Percentiles rank a stretch among this genome's conserved stretches.
Conservation (phyloP, 75 land plant genomes). For the Selaginella tamariscina region DNA sequence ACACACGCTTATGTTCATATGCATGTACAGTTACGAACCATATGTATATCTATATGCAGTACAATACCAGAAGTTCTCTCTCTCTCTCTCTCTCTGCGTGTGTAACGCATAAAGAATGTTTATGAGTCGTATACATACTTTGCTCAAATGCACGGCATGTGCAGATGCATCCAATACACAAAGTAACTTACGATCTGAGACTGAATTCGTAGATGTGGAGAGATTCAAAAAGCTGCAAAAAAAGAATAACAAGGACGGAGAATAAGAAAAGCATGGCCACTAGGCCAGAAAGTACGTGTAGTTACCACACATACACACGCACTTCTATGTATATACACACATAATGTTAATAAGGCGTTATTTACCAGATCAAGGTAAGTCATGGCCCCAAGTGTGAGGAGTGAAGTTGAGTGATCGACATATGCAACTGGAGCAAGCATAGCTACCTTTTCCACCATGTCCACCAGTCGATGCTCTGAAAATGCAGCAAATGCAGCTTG, state of each 20-base stretch:
- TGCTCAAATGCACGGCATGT: too few species aligned
- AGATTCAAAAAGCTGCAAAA: not conserved
- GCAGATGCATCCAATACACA: too few species aligned
- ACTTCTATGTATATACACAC: not conserved
- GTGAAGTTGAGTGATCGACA: not conserved
- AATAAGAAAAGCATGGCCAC: not conserved
- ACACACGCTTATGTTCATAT: not conserved
- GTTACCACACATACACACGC: not conserved
- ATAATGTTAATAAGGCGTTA: not conserved
- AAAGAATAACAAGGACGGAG: conserved; percentile 3
- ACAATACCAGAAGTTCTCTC: too few species aligned
- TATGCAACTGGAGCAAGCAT: conserved; percentile 12
- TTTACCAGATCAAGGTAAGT: conserved; percentile 5
- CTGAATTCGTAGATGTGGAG: conserved; percentile 9
- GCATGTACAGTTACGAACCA: too few species aligned
- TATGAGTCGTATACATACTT: too few species aligned
- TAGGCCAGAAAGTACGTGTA: not conserved
- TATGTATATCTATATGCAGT: too few species aligned
- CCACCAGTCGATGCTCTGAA: not conserved
- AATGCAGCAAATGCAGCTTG: conserved; percentile 8
- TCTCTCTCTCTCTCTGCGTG: too few species aligned
- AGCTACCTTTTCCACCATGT: not conserved
- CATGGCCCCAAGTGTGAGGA: not conserved
- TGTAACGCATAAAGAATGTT: not conserved
- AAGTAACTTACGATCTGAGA: not conserved